phyloP scores from a whole-genome alignment of 352 stramenopile species.

The Pelagophyceae sp. region DNA sequence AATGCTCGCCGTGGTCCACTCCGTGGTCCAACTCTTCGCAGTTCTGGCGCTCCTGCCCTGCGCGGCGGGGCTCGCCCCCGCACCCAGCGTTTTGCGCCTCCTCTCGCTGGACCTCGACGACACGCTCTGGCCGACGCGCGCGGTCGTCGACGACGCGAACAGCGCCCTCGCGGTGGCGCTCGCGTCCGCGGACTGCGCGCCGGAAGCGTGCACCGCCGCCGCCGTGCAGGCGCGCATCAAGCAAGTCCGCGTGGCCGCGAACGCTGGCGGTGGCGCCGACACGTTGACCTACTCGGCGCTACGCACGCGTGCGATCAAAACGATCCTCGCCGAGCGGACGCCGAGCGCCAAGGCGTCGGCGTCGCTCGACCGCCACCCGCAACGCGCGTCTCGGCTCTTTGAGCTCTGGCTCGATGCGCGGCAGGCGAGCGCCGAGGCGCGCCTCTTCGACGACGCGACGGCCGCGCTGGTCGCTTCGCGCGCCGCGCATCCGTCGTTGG shows the following conservation, averaged over 20 bases:
- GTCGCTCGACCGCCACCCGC: too few relatives aligned
- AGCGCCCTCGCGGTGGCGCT: constrained; percentile 1
- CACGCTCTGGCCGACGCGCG: constrained; percentile 44
- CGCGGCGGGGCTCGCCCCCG: too few relatives aligned
- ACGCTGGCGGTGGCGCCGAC: constrained; percentile 43
- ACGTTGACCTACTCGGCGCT: constrained; percentile 44
- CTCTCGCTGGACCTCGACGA: constrained; percentile 57
- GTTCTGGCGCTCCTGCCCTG: too few relatives aligned
- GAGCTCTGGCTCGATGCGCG: constrained; percentile 40
- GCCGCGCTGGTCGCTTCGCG: constrained; percentile 31
- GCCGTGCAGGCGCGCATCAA: constrained; percentile 43
- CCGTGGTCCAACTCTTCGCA: too few relatives aligned
- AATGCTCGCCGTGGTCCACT: too few relatives aligned
- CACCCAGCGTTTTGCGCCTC: too few relatives aligned
- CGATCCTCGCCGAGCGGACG: constrained; percentile 43
- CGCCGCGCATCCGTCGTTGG: constrained; percentile 30
- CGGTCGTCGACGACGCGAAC: constrained; percentile 47
- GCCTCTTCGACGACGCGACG: constrained; percentile 38
- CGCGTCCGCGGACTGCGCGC: not conserved
- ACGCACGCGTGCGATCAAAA: constrained; percentile 43
- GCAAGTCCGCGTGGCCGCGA: constrained; percentile 36
- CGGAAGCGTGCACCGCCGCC: constrained; percentile 29
- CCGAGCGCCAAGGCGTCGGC: constrained; percentile 47
- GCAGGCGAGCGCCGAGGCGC: constrained; percentile 40
- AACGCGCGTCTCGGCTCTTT: constrained; percentile 31